Evolutionary conservation across 2,329 filamentous ascomycete genomes (phyloP).

Genomic region (Hypoxylon sp.): DNA sequence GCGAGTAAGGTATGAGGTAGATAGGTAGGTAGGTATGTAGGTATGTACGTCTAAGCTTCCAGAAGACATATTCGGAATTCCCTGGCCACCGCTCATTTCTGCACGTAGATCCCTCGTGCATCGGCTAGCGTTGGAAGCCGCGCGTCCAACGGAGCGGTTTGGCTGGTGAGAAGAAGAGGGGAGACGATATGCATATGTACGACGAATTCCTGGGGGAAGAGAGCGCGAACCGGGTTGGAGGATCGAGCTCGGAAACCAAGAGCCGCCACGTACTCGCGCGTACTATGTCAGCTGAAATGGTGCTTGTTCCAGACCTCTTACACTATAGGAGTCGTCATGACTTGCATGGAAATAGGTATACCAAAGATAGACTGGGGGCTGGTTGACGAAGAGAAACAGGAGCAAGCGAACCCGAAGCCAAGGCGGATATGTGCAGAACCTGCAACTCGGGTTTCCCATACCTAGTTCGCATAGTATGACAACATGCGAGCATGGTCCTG

Average conservation of each 20-base stretch:
- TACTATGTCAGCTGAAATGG: slow-evolving; percentile 24
- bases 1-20: not conserved
- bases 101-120: slow-evolving; percentile 13
- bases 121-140: slow-evolving; percentile 32
- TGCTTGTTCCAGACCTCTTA: slow-evolving; percentile 19
- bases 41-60: slow-evolving; percentile 36
- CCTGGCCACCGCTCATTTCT: slow-evolving; percentile 15
- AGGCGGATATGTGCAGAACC: slow-evolving; percentile 25
- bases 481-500: slow-evolving; percentile 13
- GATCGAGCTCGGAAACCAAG: slow-evolving; percentile 24
- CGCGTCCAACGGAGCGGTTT: slow-evolving; percentile 41
- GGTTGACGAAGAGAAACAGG: not conserved
- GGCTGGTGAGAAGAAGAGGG: slow-evolving; percentile 12
- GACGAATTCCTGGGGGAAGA: slow-evolving; percentile 32
- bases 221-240: slow-evolving; percentile 15
- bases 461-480: slow-evolving; percentile 32
- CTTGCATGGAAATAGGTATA: slow-evolving; percentile 9
- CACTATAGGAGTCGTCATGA: slow-evolving; percentile 25
- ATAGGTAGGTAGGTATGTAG: not conserved
- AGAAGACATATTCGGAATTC: slow-evolving; percentile 16
- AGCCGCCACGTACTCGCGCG: slow-evolving; percentile 35
- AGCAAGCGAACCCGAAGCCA: slow-evolving; percentile 6
- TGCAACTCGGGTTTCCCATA: slow-evolving; percentile 23
- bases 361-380: not conserved
- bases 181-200: slow-evolving; percentile 26